Base-by-base conservation (phyloP, 768 basidiomycete genomes). In the Xerocomellus intermedius region DNA sequence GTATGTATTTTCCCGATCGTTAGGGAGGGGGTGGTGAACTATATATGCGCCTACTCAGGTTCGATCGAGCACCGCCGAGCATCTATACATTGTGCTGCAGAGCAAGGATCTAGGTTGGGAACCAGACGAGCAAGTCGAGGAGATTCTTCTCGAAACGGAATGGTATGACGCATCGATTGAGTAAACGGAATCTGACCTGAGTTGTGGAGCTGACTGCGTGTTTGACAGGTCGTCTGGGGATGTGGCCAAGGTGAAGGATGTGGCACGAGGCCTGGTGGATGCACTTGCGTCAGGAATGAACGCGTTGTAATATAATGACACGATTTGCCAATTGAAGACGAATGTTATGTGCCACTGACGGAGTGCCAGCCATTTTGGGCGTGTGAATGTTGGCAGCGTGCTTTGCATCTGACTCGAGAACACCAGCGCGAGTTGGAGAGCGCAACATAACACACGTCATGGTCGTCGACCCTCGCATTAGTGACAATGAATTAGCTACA, bases 21-120 rank as follows among this genome's bases (percentile, higher is more conserved):
- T 54, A 50, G 48, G 47, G 50, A 42, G 44, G 32, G n/a, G 44
- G 28, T 30, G 42, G 39, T 57, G 49, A 62, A 38, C 10, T 49
- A 44, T 33, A 33, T 52, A 28, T 14, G 50, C 54, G 36, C 36
- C 28, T 60, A 41, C 41, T 37, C 49, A 96, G 93, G 77, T 94
- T 52, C 85, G 94, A 52, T 78, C 85, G 10, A 83, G 86, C 55
- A 85, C 90, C 2, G 90, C 92, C 3, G 94, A 96, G 69, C 82
- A 87, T 58, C 69, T 97, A 8, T 97, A 94, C 65, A 74, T 91
- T 26, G 78, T 83, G 16, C 69, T 95, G 35, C 89, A 93, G 67
- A 82, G 82, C 61, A 77, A 77, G 43, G 90, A 91, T 59, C 64
- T 88, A 9, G 84, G 78, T 0, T 70, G 76, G 52, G 87, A 89